A percentile compares a stretch with the other conserved stretches of the same genome.
phyloP scores from a whole-genome alignment of 345 rosid species.

The Diplotaxis tenuifolia region DNA sequence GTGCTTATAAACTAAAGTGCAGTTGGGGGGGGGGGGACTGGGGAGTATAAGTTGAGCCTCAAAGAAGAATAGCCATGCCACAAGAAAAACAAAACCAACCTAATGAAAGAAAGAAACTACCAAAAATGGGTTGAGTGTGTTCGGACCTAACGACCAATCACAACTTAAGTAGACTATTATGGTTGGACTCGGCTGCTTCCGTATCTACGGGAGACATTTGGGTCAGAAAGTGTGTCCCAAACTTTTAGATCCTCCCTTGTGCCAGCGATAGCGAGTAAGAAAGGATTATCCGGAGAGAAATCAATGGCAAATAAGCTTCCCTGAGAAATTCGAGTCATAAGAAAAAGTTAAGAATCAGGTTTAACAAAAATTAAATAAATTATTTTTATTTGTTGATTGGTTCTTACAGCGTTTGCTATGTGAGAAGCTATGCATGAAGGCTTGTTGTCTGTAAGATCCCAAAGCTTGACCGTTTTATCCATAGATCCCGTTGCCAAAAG shows the following conservation, averaged over 20 bases:
- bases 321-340: slow-evolving; percentile 29
- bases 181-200: slow-evolving; percentile 29
- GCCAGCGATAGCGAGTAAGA: slow-evolving; percentile 81
- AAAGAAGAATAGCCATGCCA: too few relatives aligned
- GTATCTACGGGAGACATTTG: slow-evolving; percentile 47
- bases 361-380: not conserved
- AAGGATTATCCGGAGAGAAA: slow-evolving; percentile 75
- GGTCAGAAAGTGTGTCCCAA: slow-evolving; percentile 72
- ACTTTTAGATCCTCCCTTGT: slow-evolving; percentile 83
- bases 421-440: slow-evolving; percentile 68
- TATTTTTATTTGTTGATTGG: not conserved
- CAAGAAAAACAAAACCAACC: not conserved
- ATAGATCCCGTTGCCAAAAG: slow-evolving; percentile 57
- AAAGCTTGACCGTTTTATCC: slow-evolving; percentile 67
- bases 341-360: not conserved
- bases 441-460: slow-evolving; percentile 83
- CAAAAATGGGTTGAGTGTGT: slow-evolving; percentile 15
- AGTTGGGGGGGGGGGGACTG: too few relatives aligned
- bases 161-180: not conserved
- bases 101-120: slow-evolving; percentile 9
- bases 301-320: slow-evolving; percentile 79
- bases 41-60: too few relatives aligned
- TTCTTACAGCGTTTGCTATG: slow-evolving; percentile 67
- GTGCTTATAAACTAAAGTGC: too few relatives aligned
- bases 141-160: slow-evolving; percentile 14